phyloP scores from a whole-genome alignment of 805 yeast genomes.

The Zygotorulaspora danielsina region DNA sequence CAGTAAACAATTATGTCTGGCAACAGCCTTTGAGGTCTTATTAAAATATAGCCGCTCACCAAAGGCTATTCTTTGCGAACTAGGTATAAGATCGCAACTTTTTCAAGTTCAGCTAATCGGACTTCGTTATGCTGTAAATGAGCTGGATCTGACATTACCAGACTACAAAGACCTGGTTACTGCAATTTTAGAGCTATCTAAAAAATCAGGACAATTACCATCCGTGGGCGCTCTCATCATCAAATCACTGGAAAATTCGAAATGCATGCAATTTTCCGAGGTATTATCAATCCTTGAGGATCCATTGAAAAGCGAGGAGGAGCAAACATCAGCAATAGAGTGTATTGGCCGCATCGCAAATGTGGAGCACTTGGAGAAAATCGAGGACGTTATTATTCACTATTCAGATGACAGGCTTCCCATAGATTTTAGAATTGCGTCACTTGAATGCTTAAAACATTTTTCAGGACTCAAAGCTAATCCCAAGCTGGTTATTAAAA shows the following conservation, averaged over 20 bases:
- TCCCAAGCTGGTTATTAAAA: slow-evolving; percentile 18
- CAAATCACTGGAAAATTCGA: slow-evolving; percentile 29
- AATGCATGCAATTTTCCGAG: slow-evolving; percentile 21
- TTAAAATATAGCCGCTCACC: slow-evolving; percentile 22
- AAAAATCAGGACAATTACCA: slow-evolving; percentile 37
- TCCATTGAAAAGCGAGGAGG: slow-evolving; percentile 40
- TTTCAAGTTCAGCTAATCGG: slow-evolving; percentile 47
- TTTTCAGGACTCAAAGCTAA: slow-evolving; percentile 8
- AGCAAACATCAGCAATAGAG: slow-evolving; percentile 48
- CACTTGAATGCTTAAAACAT: slow-evolving; percentile 22
- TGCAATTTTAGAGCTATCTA: slow-evolving; percentile 26
- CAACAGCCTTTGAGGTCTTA: slow-evolving; percentile 34
- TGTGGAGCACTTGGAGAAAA: slow-evolving; percentile 6
- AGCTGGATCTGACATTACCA: background rate
- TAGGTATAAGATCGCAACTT: slow-evolving; percentile 38
- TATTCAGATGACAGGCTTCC: slow-evolving; percentile 25
- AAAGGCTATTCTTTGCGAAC: slow-evolving; percentile 27
- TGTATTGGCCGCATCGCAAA: slow-evolving; percentile 46
- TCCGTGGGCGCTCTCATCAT: slow-evolving; percentile 44
- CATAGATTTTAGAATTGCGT: slow-evolving; percentile 24
- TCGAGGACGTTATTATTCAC: slow-evolving; percentile 12
- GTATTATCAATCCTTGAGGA: slow-evolving; percentile 26
- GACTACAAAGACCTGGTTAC: slow-evolving; percentile 10
- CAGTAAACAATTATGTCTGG: slow-evolving; percentile 45
- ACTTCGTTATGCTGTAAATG: slow-evolving; percentile 32